phyloP scores from a whole-genome alignment of 768 basidiomycete species.

The Agrocybe praecox region DNA sequence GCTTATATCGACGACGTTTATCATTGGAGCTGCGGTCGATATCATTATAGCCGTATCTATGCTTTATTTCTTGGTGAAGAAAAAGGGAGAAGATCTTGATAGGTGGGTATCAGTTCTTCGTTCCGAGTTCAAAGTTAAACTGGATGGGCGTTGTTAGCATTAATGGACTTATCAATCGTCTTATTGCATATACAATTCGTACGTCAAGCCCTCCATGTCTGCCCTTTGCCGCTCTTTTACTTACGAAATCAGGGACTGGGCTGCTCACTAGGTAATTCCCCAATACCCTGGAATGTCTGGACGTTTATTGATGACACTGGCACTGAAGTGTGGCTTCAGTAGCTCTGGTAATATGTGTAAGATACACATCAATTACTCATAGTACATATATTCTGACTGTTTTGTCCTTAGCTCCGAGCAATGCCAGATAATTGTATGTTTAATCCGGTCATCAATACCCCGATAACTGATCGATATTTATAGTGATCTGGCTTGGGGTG shows the following conservation, averaged over 20 bases:
- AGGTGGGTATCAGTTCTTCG: constrained; percentile 13
- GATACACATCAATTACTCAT: neutral
- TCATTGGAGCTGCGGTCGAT: constrained; percentile 29
- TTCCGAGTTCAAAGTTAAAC: neutral
- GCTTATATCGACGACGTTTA: constrained; percentile 32
- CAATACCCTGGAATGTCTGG: neutral
- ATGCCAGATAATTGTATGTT: constrained; percentile 23
- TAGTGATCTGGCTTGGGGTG: constrained; percentile 32
- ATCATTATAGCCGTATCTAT: constrained; percentile 31
- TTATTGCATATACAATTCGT: constrained; percentile 32
- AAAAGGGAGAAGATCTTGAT: constrained; percentile 19
- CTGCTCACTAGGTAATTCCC: constrained; percentile 24
- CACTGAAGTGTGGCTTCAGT: constrained; percentile 16
- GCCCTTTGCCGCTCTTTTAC: neutral
- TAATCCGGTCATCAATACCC: neutral
- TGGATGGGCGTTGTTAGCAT: constrained; percentile 14
- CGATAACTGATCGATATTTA: neutral
- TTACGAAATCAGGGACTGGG: constrained; percentile 19
- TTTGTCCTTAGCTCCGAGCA: constrained; percentile 17
- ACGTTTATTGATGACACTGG: neutral
- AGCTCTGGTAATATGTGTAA: constrained; percentile 21
- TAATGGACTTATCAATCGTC: constrained; percentile 25
- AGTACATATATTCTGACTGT: neutral
- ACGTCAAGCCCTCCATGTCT: constrained; percentile 4
- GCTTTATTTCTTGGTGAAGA: constrained; percentile 28